Percentiles rank a stretch among this genome's conserved stretches.
Conservation (phyloP, 768 basidiomycete genomes). For the Mycena capillaripes region DNA sequence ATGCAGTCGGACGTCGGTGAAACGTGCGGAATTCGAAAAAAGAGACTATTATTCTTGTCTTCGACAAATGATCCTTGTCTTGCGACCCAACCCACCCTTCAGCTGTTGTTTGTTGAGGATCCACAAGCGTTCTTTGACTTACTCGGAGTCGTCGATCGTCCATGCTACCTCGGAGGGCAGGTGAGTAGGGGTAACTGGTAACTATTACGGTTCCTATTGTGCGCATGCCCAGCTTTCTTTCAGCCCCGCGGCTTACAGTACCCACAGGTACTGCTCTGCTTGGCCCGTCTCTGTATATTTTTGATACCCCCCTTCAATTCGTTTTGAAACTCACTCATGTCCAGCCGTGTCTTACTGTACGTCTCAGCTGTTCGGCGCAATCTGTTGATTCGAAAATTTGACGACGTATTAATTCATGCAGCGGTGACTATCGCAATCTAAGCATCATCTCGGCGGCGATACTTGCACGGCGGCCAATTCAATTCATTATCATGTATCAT, state of each 20-base stretch:
- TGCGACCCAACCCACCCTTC: neutral
- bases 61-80: neutral
- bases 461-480: neutral
- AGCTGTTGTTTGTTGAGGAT: constrained; percentile 12
- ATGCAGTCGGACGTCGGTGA: constrained; percentile 19
- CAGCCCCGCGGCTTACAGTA: neutral
- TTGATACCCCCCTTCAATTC: neutral
- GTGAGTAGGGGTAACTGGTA: neutral
- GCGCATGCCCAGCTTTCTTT: neutral
- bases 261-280: constrained; percentile 1
- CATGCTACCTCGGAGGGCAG: neutral
- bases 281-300: neutral
- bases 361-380: neutral
- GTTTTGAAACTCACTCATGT: neutral
- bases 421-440: neutral
- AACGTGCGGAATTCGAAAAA: no score
- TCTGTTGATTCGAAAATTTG: neutral
- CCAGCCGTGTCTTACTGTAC: neutral
- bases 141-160: neutral
- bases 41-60: neutral
- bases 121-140: constrained; percentile 6
- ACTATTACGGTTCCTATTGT: constrained; percentile 11
- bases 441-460: neutral
- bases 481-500: no score
- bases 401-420: neutral